Base-by-base conservation (phyloP, 2,329 filamentous ascomycete species). In the Cercospora zeina region DNA sequence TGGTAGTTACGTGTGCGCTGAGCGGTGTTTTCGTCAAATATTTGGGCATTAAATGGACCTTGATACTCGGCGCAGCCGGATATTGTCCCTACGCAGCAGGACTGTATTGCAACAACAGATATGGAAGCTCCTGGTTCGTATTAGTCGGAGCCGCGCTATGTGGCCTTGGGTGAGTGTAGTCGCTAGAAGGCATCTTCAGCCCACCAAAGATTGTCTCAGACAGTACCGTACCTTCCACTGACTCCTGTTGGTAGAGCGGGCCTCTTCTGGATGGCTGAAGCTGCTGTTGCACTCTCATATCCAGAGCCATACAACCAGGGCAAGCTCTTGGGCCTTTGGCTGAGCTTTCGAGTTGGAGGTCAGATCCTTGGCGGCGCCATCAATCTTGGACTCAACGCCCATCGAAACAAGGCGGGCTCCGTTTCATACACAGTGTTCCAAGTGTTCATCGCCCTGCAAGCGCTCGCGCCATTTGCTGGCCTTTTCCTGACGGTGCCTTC, bases 201-300 rank as follows among this genome's bases (percentile, higher is more conserved):
- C n/a, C n/a, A n/a, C n/a, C n/a, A n/a, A n/a, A n/a, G n/a, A n/a
- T n/a, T n/a, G n/a, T n/a, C n/a, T n/a, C n/a, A n/a, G n/a, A n/a
- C n/a, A n/a, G n/a, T n/a, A n/a, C n/a, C n/a, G n/a, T n/a, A n/a
- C n/a, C n/a, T n/a, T n/a, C n/a, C n/a, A n/a, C n/a, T n/a, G n/a
- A n/a, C n/a, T n/a, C n/a, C n/a, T n/a, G n/a, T n/a, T n/a, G n/a
- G n/a, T n/a, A n/a, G n/a, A 0, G 88, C 89, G 0, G 89, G 89
- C 0, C 79, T 91, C 0, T 91, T 91, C 74, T 91, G 89, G 89
- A 87, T 87, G 80, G 85, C 88, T 0, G 89, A 91, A 74, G 87
- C 87, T 0, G 88, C 89, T 0, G 89, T 91, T 61, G 88, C 88
- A 0, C 83, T 91, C 19, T 81, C 85, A 0, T 91, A 91, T 66